A percentile compares a stretch with the other conserved stretches of the same genome.
Conservation (phyloP, 2,329 filamentous ascomycete genomes). For the Scedosporium minutisporum region DNA sequence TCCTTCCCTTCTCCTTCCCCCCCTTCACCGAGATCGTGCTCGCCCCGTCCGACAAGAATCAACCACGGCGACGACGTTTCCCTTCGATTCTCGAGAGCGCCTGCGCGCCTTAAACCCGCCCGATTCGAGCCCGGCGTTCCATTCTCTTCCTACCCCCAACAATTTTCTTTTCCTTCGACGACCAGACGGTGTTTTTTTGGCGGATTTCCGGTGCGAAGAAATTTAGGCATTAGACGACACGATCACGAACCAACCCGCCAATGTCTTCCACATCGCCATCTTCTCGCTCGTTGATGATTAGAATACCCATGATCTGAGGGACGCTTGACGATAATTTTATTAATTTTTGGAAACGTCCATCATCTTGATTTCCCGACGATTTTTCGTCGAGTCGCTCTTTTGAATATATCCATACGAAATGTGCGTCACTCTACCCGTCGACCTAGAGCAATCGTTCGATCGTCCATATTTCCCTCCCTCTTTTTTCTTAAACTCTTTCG, state of each 20-base stretch:
- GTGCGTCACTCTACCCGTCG: constrained; percentile 1
- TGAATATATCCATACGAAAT: constrained; percentile 18
- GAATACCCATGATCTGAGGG: constrained; percentile 13
- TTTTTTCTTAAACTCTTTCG: not conserved
- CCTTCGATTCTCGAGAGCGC: constrained; percentile 10
- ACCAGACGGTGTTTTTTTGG: not conserved
- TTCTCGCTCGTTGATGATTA: constrained; percentile 4
- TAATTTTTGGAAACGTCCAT: constrained; percentile 3
- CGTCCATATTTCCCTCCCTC: not conserved
- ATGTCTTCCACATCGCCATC: constrained; percentile 3
- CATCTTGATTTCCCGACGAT: constrained; percentile 24
- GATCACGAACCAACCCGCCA: not conserved
- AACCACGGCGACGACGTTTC: constrained; percentile 8
- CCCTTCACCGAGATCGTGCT: constrained; percentile 4
- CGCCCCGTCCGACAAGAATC: constrained; percentile 5
- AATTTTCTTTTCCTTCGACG: constrained; percentile 6
- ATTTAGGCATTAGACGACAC: not conserved
- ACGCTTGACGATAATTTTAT: constrained; percentile 11
- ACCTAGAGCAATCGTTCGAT: no score
- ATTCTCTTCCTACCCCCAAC: constrained; percentile 6
- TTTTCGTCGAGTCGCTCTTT: constrained; percentile 40
- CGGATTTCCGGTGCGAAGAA: constrained; percentile 5
- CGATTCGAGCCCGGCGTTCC: constrained; percentile 1
- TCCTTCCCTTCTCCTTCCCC: constrained; percentile 1
- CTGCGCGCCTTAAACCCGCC: constrained; percentile 7